Percentiles rank a stretch among this genome's conserved stretches.
phyloP scores from a whole-genome alignment of 257 asterid genomes.

The Euphrasia confusa region DNA sequence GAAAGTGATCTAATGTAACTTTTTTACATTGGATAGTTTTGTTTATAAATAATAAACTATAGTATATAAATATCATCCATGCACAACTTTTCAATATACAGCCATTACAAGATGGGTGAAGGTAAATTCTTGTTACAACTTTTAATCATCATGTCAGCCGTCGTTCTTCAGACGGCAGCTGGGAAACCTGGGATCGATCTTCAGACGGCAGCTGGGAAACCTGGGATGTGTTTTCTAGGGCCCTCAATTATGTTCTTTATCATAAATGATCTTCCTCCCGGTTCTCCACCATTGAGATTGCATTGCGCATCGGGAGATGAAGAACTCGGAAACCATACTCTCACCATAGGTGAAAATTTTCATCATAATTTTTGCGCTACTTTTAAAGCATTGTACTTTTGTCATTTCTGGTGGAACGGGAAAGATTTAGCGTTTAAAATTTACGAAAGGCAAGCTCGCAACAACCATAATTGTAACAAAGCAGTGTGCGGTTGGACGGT shows the following conservation, averaged over 20 bases:
- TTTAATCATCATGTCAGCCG: neutral
- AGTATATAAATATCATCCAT: no score
- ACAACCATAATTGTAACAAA: no score
- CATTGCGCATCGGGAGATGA: neutral
- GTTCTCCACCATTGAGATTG: neutral
- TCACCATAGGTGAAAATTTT: neutral
- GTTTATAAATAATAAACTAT: no score
- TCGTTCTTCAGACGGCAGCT: neutral
- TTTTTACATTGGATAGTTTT: no score
- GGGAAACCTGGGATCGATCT: neutral
- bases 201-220: no score
- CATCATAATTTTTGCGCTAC: neutral
- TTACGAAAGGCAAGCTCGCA: neutral
- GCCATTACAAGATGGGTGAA: no score
- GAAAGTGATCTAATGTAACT: no score
- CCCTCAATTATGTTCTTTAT: no score
- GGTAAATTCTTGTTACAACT: neutral
- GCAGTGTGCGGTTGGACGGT: neutral
- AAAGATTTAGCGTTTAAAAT: neutral
- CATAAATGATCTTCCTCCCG: neutral
- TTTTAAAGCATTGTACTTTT: neutral
- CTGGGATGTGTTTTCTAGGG: neutral
- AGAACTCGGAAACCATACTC: neutral
- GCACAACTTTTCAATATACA: no score
- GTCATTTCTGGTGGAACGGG: neutral